Percentiles rank a stretch among this genome's conserved stretches.
These are phyloP conservation scores for Fusarium sp. DNA, from an alignment of 2,329 filamentous ascomycete species.

Conservation along the genomic window DNA sequence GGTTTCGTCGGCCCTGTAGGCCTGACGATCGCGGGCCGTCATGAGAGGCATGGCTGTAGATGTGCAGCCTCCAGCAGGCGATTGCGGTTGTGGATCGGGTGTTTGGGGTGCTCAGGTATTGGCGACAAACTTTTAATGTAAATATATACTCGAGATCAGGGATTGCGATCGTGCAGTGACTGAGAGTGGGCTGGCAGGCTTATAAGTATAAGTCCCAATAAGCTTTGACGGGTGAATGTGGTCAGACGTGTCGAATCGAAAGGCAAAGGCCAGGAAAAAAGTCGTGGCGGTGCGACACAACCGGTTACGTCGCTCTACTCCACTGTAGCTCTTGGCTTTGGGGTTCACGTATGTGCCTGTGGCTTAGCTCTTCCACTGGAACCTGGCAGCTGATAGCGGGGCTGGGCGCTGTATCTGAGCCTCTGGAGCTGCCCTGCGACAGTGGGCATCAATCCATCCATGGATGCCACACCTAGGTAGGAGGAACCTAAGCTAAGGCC, in stretches of 20 bases:
- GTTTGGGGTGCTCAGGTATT: background rate
- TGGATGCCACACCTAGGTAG: background rate
- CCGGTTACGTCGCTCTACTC: slow-evolving; percentile 46
- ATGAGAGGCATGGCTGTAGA: slow-evolving; percentile 52
- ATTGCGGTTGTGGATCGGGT: background rate
- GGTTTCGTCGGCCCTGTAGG: slow-evolving; percentile 58
- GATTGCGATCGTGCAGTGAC: slow-evolving; percentile 25
- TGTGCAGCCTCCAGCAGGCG: slow-evolving; percentile 47
- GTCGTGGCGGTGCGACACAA: slow-evolving; percentile 44
- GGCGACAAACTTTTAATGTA: slow-evolving; percentile 1
- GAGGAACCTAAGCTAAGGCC: slow-evolving; percentile 9
- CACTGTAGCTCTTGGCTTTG: slow-evolving; percentile 41
- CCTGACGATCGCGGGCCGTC: slow-evolving; percentile 54
- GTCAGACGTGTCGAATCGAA: slow-evolving; percentile 39
- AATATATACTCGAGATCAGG: slow-evolving; percentile 6
- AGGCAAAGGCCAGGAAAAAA: slow-evolving; percentile 20
- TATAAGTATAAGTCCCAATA: slow-evolving; percentile 46
- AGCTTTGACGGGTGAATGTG: slow-evolving; percentile 38
- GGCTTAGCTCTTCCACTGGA: slow-evolving; percentile 39
- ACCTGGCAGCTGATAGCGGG: slow-evolving; percentile 27
- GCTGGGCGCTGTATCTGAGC: slow-evolving; percentile 34
- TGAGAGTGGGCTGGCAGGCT: slow-evolving; percentile 30
- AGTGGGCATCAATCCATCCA: background rate
- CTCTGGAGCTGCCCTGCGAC: slow-evolving; percentile 23
- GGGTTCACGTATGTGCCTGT: slow-evolving; percentile 36